Evolutionary conservation across 805 yeast species (phyloP), one percentile per base, ranked within the genome.

Genomic region (Candida railenensis): DNA sequence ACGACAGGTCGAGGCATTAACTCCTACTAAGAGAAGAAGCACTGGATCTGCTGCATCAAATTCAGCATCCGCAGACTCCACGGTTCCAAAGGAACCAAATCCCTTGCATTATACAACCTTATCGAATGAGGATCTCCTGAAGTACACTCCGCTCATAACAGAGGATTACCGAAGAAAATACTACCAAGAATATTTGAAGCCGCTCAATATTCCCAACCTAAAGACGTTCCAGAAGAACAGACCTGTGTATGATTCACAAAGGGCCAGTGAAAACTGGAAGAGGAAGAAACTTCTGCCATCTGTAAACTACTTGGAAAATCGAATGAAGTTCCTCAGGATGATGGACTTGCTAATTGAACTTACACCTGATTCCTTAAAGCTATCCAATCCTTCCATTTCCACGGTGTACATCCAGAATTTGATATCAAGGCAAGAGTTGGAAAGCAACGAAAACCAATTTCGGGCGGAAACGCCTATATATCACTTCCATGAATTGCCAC

Each of bases 181-280:
- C 28, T 65, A 53, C 48, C 65, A 62, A 46, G 65, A 67, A 21
- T 71, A 70, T 48, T 52, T 72, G 25, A 49, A 52, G 33, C 74
- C 75, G 2, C 57, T 72, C 30, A 54, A 57, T 4, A 66, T 69
- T 46, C 64, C 66, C 3, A 55, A 64, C 36, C 55, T 72, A 40
- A 70, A 67, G 48, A 53, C 61, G 7, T 64, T 58, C 44, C 62
- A 59, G 40, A 59, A 66, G 19, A 37, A 51, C 12, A 33, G 47
- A 15, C 58, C 60, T 3, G 19, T 21, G 21, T 71, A 59, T 48
- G 61, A 71, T 48, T 37, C 22, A 14, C 21, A 30, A 3, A 43
- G 45, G 11, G 74, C 76, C 1, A 53, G 44, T 14, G 43, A 44
- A 9, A 63, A 63, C 37, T 65, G 73, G 67, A 49, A 49, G 19